Conservation (phyloP, 2,329 filamentous ascomycete genomes). For the Nigrograna mackinnonii region DNA sequence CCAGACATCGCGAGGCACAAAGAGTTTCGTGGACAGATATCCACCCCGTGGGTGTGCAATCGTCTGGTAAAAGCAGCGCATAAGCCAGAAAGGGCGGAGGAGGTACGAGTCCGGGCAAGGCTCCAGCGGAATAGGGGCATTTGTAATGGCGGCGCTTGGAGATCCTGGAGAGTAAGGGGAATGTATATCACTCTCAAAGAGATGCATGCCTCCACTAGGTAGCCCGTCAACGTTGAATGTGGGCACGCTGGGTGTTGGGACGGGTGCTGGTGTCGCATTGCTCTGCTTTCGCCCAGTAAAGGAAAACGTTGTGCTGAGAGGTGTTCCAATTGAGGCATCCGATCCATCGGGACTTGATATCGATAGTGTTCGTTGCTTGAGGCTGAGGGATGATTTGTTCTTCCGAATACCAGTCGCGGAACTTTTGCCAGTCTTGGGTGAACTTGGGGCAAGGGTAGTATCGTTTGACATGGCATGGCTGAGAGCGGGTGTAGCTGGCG, state of each 20-base stretch:
- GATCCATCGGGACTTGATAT: conserved; percentile 62
- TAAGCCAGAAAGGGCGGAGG: conserved; percentile 96
- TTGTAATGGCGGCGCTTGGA: conserved; percentile 63
- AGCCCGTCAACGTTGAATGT: conserved; percentile 63
- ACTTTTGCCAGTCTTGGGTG: conserved; percentile 35
- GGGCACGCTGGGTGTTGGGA: conserved; percentile 68
- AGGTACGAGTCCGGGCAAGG: conserved; percentile 88
- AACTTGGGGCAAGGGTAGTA: conserved; percentile 39
- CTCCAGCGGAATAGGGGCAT: conserved; percentile 79
- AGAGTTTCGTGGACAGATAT: conserved; percentile 88
- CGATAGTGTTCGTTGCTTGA: conserved; percentile 76
- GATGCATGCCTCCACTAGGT: conserved; percentile 69
- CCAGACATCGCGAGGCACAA: conserved; percentile 93
- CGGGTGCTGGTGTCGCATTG: conserved; percentile 58
- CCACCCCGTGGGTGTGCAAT: conserved; percentile 89
- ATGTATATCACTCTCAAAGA: conserved; percentile 85
- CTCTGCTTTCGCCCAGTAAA: conserved; percentile 53
- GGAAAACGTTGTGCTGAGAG: conserved; percentile 69
- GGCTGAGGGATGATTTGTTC: conserved; percentile 61
- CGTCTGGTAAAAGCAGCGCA: conserved; percentile 92
- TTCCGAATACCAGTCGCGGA: conserved; percentile 44
- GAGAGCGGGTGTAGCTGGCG: conserved; percentile 40
- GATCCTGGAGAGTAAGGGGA: conserved; percentile 65
- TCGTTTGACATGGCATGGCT: conserved; percentile 49
- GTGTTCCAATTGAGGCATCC: conserved; percentile 74